A percentile compares a stretch with the other conserved stretches of the same genome.
Conservation (phyloP, 1,284 basidiomycete genomes). For the Ceraceosorus guamensis region DNA sequence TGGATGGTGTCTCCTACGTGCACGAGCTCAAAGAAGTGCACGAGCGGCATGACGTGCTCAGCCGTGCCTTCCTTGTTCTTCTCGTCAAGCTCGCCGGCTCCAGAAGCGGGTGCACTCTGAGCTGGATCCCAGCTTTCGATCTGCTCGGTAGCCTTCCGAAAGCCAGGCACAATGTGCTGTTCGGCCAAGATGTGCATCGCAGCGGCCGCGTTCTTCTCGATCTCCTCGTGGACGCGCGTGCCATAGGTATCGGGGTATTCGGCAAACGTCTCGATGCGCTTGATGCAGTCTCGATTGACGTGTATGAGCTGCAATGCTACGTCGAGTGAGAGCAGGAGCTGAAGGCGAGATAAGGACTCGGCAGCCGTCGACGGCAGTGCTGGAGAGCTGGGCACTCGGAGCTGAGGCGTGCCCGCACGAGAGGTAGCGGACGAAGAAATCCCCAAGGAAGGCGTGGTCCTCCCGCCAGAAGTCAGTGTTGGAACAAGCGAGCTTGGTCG, state of each 20-base stretch:
- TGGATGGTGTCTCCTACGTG: constrained; percentile 96
- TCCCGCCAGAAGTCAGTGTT: not conserved
- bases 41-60: constrained; percentile 73
- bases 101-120: constrained; percentile 3
- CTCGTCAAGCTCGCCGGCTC: not conserved
- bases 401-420: not conserved
- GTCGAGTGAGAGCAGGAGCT: constrained; percentile 83
- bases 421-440: not conserved
- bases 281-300: constrained; percentile 77
- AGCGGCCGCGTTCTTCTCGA: constrained; percentile 84
- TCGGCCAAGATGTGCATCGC: constrained; percentile 71
- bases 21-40: constrained; percentile 96
- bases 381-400: not conserved
- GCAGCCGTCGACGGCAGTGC: constrained; percentile 1
- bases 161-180: constrained; percentile 76
- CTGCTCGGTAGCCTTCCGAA: constrained; percentile 59
- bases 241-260: constrained; percentile 74
- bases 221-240: constrained; percentile 59
- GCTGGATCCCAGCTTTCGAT: constrained; percentile 28
- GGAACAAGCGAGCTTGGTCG: constrained; percentile 1
- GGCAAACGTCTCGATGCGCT: constrained; percentile 81
- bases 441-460: not conserved
- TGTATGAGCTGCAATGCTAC: constrained; percentile 86
- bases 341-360: constrained; percentile 56
- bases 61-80: constrained; percentile 59